phyloP scores from a whole-genome alignment of 2,329 filamentous ascomycete species.

The Huntiella savannae region DNA sequence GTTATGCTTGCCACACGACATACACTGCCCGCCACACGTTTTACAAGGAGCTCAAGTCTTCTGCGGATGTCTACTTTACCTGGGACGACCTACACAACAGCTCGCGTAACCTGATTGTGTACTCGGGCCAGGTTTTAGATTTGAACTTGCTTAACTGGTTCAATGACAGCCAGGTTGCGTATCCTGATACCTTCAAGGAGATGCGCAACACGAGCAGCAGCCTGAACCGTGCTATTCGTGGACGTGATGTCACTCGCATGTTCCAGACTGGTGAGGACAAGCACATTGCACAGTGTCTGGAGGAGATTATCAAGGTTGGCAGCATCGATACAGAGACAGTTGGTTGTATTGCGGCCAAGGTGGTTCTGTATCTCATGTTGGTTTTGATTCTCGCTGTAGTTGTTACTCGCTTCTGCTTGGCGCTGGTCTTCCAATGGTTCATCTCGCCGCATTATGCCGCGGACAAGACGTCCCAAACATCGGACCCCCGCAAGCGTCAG shows the following conservation, averaged over 20 bases:
- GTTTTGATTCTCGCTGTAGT: slow-evolving; percentile 87
- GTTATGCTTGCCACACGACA: slow-evolving; percentile 79
- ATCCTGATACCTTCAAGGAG: slow-evolving; percentile 61
- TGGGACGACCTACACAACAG: slow-evolving; percentile 87
- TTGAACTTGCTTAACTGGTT: slow-evolving; percentile 81
- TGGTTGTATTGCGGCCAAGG: slow-evolving; percentile 91
- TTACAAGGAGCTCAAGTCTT: slow-evolving; percentile 45
- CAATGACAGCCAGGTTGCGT: slow-evolving; percentile 57
- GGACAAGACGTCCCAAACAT: slow-evolving; percentile 63
- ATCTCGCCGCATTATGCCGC: slow-evolving; percentile 72
- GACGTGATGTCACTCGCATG: slow-evolving; percentile 73
- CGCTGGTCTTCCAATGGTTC: slow-evolving; percentile 91
- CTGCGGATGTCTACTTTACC: slow-evolving; percentile 84
- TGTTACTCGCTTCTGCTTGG: slow-evolving; percentile 66
- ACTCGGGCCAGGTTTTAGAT: slow-evolving; percentile 84
- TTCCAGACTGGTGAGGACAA: slow-evolving; percentile 69
- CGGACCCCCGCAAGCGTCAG: slow-evolving; percentile 65
- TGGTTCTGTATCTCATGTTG: slow-evolving; percentile 86
- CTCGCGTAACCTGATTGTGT: slow-evolving; percentile 80
- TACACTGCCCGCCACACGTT: slow-evolving; percentile 48
- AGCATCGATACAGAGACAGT: slow-evolving; percentile 91
- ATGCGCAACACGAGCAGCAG: slow-evolving; percentile 47
- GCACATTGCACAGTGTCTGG: slow-evolving; percentile 65
- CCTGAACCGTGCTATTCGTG: slow-evolving; percentile 46
- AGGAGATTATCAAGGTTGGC: slow-evolving; percentile 89